Percentiles rank a stretch among this genome's conserved stretches.
phyloP scores from a whole-genome alignment of 208 protist genomes.

The Leishmania gerbilli region DNA sequence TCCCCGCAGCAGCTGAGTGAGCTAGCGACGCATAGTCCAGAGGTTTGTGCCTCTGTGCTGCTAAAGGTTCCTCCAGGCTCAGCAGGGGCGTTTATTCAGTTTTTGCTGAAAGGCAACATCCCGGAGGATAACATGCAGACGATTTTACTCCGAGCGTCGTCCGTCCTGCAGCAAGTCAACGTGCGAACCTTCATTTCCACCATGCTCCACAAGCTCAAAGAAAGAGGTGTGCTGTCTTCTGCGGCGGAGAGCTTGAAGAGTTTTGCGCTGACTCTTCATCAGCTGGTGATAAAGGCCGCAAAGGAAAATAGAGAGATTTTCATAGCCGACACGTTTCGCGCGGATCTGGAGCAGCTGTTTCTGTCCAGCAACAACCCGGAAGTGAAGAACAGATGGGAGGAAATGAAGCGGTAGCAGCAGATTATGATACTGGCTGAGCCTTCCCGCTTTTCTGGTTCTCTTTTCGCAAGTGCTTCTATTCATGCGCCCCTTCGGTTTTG shows the following conservation, averaged over 20 bases:
- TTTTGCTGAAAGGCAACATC: constrained; percentile 46
- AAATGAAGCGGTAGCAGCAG: constrained; percentile 66
- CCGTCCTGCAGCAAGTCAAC: constrained; percentile 58
- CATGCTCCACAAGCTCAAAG: constrained; percentile 48
- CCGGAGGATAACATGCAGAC: constrained; percentile 48
- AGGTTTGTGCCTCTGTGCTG: constrained; percentile 55
- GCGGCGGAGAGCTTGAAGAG: constrained; percentile 41
- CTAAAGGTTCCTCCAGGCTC: constrained; percentile 39
- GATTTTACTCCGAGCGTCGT: constrained; percentile 50
- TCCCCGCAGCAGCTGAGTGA: constrained; percentile 37
- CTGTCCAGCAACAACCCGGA: constrained; percentile 46
- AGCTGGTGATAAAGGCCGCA: constrained; percentile 53
- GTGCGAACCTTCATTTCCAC: constrained; percentile 48
- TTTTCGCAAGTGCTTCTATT: not conserved
- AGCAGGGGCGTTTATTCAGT: constrained; percentile 45
- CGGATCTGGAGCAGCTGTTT: constrained; percentile 56
- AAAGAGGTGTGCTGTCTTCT: constrained; percentile 26
- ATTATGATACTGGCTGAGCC: not conserved
- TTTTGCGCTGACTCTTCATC: constrained; percentile 61
- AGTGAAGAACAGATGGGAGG: constrained; percentile 55
- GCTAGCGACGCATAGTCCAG: constrained; percentile 57
- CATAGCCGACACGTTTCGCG: constrained; percentile 44
- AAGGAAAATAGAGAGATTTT: constrained; percentile 80
- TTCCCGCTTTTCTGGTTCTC: not conserved
- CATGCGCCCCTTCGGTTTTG: constrained; percentile 7